Percentiles rank a stretch among this genome's conserved stretches.
phyloP scores from a whole-genome alignment of 1,284 basidiomycete genomes.

The Leccinum fallax region DNA sequence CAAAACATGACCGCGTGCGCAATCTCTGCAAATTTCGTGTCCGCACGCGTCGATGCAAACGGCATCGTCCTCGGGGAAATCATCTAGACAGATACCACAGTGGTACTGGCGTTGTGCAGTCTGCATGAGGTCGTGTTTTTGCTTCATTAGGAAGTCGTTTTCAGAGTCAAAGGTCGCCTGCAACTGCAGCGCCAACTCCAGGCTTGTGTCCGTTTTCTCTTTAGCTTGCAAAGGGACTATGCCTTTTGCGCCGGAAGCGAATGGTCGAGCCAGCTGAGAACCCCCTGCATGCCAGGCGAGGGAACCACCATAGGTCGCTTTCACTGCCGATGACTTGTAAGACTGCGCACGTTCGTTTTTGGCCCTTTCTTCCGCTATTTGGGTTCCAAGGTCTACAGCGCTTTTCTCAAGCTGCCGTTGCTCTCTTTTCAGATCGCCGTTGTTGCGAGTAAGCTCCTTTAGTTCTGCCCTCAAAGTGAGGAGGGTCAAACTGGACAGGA shows the following conservation, averaged over 20 bases:
- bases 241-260: no score
- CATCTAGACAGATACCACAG: conserved; percentile 62
- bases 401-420: conserved; percentile 36
- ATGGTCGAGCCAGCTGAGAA: neutral
- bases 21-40: conserved; percentile 59
- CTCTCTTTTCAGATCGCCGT: conserved; percentile 32
- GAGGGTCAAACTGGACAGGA: conserved; percentile 51
- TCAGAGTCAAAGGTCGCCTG: conserved; percentile 41
- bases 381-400: conserved; percentile 33
- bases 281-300: neutral
- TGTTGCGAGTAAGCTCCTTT: conserved; percentile 38
- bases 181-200: no score
- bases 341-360: conserved; percentile 3
- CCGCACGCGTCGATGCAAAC: conserved; percentile 49
- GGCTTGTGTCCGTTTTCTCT: no score
- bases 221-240: no score
- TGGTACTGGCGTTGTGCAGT: conserved; percentile 42
- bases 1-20: conserved; percentile 47
- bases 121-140: conserved; percentile 37
- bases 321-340: conserved; percentile 5
- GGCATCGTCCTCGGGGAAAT: conserved; percentile 47
- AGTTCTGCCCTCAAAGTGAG: conserved; percentile 46
- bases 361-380: conserved; percentile 20
- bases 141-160: conserved; percentile 39
- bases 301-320: neutral